Percentiles rank a stretch among this genome's conserved stretches.
Conservation (phyloP, 2,329 filamentous ascomycete species). For the Aspergillus floridensis region DNA sequence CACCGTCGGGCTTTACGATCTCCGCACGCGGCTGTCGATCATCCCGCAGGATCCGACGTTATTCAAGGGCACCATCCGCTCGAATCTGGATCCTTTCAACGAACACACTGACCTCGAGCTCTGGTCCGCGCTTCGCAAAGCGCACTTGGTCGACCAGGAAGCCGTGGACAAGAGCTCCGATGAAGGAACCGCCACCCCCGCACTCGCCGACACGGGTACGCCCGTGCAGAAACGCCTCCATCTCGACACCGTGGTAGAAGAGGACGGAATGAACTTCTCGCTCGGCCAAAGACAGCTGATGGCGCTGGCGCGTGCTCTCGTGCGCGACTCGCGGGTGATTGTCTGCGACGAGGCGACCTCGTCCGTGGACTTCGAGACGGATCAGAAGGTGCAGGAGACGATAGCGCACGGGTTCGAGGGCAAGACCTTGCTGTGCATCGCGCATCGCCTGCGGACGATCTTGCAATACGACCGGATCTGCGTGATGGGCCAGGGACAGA, state of each 20-base stretch:
- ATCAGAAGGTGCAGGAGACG: slow-evolving; percentile 86
- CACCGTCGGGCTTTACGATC: slow-evolving; percentile 40
- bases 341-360: slow-evolving; percentile 96
- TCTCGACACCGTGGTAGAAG: slow-evolving; percentile 81
- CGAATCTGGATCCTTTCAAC: slow-evolving; percentile 47
- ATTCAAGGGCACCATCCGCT: slow-evolving; percentile 45
- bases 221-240: slow-evolving; percentile 3
- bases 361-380: slow-evolving; percentile 92
- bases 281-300: slow-evolving; percentile 93
- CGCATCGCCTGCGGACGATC: slow-evolving; percentile 87
- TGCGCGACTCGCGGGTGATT: slow-evolving; percentile 84
- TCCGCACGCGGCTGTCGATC: slow-evolving; percentile 45
- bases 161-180: slow-evolving; percentile 37
- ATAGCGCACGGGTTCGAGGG: slow-evolving; percentile 82
- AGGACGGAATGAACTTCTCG: slow-evolving; percentile 94
- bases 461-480: slow-evolving; percentile 93
- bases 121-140: slow-evolving; percentile 47
- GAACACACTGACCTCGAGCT: slow-evolving; percentile 46
- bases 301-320: slow-evolving; percentile 86
- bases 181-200: slow-evolving; percentile 28
- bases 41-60: slow-evolving; percentile 48
- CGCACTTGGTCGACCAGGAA: slow-evolving; percentile 48
- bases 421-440: slow-evolving; percentile 87
- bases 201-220: not conserved
- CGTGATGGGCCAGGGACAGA: slow-evolving; percentile 87